Conservation (phyloP, 768 basidiomycete genomes). For the Lepiota brunneoincarnata region DNA sequence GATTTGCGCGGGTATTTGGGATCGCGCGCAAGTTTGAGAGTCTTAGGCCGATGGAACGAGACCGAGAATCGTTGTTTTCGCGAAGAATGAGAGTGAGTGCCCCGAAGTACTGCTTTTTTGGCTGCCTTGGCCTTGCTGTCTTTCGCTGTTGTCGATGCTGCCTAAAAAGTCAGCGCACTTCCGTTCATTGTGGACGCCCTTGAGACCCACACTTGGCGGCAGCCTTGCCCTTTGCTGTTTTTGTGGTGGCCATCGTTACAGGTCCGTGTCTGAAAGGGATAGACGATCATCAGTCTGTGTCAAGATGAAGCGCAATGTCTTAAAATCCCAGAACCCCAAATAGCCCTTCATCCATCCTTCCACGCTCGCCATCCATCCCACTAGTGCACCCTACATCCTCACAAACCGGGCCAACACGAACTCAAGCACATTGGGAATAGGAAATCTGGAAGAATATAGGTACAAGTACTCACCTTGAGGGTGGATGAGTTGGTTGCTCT, state of each 20-base stretch:
- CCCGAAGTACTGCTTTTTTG: slow-evolving; percentile 95
- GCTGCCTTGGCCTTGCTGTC: slow-evolving; percentile 85
- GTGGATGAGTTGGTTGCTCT: slow-evolving; percentile 2
- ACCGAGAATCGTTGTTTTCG: slow-evolving; percentile 86
- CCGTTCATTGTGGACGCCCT: not conserved
- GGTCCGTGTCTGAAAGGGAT: slow-evolving; percentile 9
- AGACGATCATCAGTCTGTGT: slow-evolving; percentile 8
- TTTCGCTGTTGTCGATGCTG: slow-evolving; percentile 35
- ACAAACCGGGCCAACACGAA: slow-evolving; percentile 8
- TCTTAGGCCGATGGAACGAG: slow-evolving; percentile 96
- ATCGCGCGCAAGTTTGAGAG: slow-evolving; percentile 75
- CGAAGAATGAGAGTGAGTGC: slow-evolving; percentile 67
- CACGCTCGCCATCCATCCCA: slow-evolving; percentile 18
- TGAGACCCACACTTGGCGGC: slow-evolving; percentile 40
- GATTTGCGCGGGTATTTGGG: slow-evolving; percentile 97
- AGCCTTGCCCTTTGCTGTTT: slow-evolving; percentile 65
- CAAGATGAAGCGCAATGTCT: not conserved
- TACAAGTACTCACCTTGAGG: slow-evolving; percentile 25
- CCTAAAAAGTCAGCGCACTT: slow-evolving; percentile 7
- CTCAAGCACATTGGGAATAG: not conserved
- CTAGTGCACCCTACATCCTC: slow-evolving; percentile 2
- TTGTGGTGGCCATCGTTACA: slow-evolving; percentile 61
- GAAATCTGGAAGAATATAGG: slow-evolving; percentile 4
- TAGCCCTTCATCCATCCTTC: slow-evolving; percentile 17
- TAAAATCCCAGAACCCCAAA: not conserved